phyloP scores from a whole-genome alignment of 1,284 basidiomycete species.

The Sphaerobolus stellatus region DNA sequence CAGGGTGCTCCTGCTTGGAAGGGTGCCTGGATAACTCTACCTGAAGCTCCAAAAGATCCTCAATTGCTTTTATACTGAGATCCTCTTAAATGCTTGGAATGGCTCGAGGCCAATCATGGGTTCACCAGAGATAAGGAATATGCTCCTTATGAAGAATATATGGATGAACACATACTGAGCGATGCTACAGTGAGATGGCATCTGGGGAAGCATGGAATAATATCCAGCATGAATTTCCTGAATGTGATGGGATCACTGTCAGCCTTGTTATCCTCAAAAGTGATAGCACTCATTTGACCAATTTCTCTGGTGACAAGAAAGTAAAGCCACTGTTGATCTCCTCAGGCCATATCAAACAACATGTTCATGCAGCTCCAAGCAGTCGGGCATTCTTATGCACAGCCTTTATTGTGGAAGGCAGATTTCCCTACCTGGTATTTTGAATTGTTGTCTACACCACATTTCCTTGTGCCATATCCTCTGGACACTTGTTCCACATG shows the following conservation, averaged over 20 bases:
- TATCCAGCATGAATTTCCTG: not conserved
- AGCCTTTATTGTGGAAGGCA: not conserved
- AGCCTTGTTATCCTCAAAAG: not conserved
- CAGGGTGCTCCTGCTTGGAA: slow-evolving; percentile 4
- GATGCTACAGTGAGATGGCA: slow-evolving; percentile 7
- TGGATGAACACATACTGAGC: not conserved
- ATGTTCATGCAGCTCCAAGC: not conserved
- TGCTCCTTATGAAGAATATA: slow-evolving; percentile 2
- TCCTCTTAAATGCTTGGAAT: slow-evolving; percentile 8
- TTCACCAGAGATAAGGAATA: slow-evolving; percentile 7
- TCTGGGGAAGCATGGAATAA: slow-evolving; percentile 3
- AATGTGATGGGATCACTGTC: not conserved
- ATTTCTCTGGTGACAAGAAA: slow-evolving; percentile 8
- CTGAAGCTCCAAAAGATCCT: slow-evolving; percentile 6
- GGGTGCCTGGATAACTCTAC: not conserved
- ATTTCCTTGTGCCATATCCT: not conserved
- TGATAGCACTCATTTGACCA: slow-evolving; percentile 1
- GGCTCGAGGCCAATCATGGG: slow-evolving; percentile 8
- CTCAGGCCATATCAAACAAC: not conserved
- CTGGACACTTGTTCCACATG: not conserved
- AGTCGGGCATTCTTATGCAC: not conserved
- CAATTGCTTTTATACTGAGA: not conserved
- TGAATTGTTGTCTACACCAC: not conserved
- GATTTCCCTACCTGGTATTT: slow-evolving; percentile 2
- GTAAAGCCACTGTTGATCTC: slow-evolving; percentile 1